Evolutionary conservation across 257 asterid species (phyloP).

Genomic region (Misopates orontium): DNA sequence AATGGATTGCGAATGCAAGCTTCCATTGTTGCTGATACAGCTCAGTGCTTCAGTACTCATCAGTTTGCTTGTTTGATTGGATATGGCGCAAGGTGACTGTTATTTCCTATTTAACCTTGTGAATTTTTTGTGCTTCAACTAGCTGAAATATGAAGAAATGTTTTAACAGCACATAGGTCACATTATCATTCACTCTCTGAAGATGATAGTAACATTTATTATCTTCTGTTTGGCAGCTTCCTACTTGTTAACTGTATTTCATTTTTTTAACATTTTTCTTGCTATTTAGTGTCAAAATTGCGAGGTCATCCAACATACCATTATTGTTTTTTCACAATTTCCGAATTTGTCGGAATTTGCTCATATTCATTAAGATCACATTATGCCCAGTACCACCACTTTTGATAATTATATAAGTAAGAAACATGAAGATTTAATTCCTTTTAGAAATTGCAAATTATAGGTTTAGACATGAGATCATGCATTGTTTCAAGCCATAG

Average conservation of each 20-base stretch:
- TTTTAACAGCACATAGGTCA: constrained; percentile 8
- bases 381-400: neutral
- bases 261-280: neutral
- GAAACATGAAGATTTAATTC: neutral
- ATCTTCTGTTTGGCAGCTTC: neutral
- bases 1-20: constrained; percentile 97
- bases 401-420: neutral
- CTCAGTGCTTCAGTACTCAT: constrained; percentile 99
- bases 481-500: neutral
- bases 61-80: constrained; percentile 99
- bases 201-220: too few species aligned
- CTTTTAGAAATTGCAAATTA: neutral
- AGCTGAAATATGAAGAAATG: constrained; percentile 2
- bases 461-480: constrained; percentile 1
- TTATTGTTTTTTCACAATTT: neutral
- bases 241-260: neutral
- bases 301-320: neutral
- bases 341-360: neutral
- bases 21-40: constrained; percentile 97
- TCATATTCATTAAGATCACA: neutral
- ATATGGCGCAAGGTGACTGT: constrained; percentile 93
- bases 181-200: too few species aligned
- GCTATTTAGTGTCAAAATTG: constrained; percentile 9
- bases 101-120: constrained; percentile 21
- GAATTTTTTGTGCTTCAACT: constrained; percentile 16